Percentiles rank a stretch among this genome's conserved stretches.
phyloP scores from a whole-genome alignment of 305 asterid species.

The Euphrasia arctica region DNA sequence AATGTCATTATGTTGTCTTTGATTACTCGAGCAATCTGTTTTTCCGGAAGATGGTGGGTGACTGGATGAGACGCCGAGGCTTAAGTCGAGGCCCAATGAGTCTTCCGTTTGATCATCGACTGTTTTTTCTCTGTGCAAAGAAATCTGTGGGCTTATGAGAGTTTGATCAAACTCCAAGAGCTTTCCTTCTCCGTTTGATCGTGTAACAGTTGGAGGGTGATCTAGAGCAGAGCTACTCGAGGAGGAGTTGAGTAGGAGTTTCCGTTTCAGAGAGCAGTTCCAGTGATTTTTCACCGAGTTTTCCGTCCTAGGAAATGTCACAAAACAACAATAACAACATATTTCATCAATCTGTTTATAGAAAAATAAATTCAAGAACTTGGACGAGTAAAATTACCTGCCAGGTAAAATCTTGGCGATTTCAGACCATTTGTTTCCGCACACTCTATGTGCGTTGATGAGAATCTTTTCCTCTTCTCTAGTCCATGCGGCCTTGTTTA shows the following conservation, averaged over 20 bases:
- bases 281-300: conserved; percentile 52
- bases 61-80: not conserved
- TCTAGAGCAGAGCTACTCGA: not conserved
- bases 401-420: conserved; percentile 52
- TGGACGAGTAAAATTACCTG: conserved; percentile 38
- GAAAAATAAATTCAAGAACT: not conserved
- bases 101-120: conserved; percentile 3
- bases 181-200: not conserved
- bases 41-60: not conserved
- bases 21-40: not conserved
- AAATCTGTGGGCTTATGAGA: not conserved
- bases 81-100: not conserved
- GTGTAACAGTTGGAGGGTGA: not conserved
- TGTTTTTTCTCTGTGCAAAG: conserved; percentile 5
- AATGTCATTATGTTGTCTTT: not conserved
- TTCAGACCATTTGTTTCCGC: conserved; percentile 66
- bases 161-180: not conserved
- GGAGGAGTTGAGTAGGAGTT: conserved; percentile 2
- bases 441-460: conserved; percentile 37
- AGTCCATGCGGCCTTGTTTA: conserved; percentile 55
- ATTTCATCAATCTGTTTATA: not conserved
- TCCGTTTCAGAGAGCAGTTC: conserved; percentile 50
- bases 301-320: conserved; percentile 33
- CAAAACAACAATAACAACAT: not conserved
- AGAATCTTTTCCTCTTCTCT: conserved; percentile 50